phyloP scores from a whole-genome alignment of 202 grass and related monocot genomes.

The Alloteropsis angusta region DNA sequence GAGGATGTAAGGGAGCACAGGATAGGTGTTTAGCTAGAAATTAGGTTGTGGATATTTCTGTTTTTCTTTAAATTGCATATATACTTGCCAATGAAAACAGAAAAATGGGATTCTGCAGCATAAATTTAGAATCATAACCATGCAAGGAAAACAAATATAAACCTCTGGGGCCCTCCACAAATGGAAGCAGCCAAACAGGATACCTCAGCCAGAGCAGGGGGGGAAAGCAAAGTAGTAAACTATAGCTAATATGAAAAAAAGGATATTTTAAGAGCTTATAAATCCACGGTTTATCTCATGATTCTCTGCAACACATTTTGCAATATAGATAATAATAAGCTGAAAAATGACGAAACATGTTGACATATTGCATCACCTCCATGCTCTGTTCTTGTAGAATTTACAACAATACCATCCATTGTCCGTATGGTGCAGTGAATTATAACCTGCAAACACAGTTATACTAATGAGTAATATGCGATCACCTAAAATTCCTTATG shows the following conservation, averaged over 20 bases:
- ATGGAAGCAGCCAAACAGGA: not conserved
- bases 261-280: not conserved
- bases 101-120: not conserved
- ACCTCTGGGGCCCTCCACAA: not conserved
- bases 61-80: not conserved
- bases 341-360: slow-evolving; percentile 2
- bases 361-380: slow-evolving; percentile 48
- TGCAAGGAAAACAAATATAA: not conserved
- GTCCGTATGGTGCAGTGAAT: slow-evolving; percentile 82
- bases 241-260: not conserved
- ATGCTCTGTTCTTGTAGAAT: slow-evolving; percentile 72
- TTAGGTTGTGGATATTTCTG: not conserved
- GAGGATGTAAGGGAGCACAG: slow-evolving; percentile 1
- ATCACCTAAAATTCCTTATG: not conserved
- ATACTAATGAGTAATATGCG: not conserved
- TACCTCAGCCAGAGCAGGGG: not conserved
- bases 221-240: not conserved
- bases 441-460: slow-evolving; percentile 52
- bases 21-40: not conserved
- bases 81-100: not conserved
- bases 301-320: slow-evolving; percentile 1
- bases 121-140: not conserved
- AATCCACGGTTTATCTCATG: not conserved
- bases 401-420: slow-evolving; percentile 56
- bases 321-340: not conserved